Evolutionary conservation across 805 yeast species (phyloP).

Genomic region (Blastobotrys americana): DNA sequence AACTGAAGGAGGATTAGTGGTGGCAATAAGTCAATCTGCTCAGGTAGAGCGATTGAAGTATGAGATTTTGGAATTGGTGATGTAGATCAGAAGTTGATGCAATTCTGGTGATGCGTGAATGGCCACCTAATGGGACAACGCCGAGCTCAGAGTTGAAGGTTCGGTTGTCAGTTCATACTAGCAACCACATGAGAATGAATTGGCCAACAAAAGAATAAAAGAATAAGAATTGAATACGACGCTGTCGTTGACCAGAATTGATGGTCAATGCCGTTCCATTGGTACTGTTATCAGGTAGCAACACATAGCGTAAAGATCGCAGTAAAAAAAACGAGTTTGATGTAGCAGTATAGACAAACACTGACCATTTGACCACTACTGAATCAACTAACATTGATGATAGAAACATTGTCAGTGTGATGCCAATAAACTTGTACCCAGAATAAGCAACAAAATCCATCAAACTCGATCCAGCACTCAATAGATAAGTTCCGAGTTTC

Average conservation of each 20-base stretch:
- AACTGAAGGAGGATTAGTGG: no score
- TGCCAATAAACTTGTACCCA: slow-evolving; percentile 89
- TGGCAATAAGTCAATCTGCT: no score
- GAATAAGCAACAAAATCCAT: slow-evolving; percentile 85
- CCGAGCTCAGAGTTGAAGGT: not conserved
- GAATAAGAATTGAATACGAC: slow-evolving; percentile 81
- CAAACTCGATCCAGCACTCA: slow-evolving; percentile 60
- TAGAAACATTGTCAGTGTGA: slow-evolving; percentile 31
- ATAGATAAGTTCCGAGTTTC: slow-evolving; percentile 74
- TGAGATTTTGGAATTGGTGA: no score
- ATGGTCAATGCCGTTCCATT: slow-evolving; percentile 40
- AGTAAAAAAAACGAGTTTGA: slow-evolving; percentile 48
- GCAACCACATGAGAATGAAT: slow-evolving; percentile 63
- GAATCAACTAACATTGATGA: slow-evolving; percentile 27
- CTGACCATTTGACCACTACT: slow-evolving; percentile 40
- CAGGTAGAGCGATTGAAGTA: no score
- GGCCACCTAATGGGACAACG: no score
- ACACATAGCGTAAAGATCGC: slow-evolving; percentile 55
- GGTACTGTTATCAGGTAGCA: slow-evolving; percentile 53
- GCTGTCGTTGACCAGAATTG: slow-evolving; percentile 60
- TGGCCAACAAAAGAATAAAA: slow-evolving; percentile 79
- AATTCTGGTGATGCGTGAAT: no score
- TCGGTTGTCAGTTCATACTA: slow-evolving; percentile 29
- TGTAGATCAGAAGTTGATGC: no score
- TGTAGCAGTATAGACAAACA: slow-evolving; percentile 43